Evolutionary conservation across 1,284 basidiomycete genomes (phyloP).

Genomic region (Puccinia hordei): DNA sequence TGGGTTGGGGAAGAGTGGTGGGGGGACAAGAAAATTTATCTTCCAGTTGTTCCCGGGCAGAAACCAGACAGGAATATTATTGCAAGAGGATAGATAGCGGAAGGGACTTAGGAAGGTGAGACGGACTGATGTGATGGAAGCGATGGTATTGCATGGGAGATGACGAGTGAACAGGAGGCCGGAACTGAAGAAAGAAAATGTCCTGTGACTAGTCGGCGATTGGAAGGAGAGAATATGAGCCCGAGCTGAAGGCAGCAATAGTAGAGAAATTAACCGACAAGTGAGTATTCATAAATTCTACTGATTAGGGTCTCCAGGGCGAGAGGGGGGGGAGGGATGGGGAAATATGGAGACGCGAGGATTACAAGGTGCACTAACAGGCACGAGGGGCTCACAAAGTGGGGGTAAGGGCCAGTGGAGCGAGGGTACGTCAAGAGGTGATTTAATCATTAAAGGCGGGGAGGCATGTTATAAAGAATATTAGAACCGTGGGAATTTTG

Average conservation of each 20-base stretch:
- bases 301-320: neutral
- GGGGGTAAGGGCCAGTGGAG: constrained; percentile 21
- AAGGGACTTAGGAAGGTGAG: neutral
- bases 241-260: constrained; percentile 13
- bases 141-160: constrained; percentile 26
- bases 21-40: neutral
- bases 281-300: neutral
- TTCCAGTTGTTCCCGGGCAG: neutral
- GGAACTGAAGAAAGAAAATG: neutral
- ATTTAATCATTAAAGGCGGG: neutral
- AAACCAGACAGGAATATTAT: constrained; percentile 8
- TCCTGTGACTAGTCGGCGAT: constrained; percentile 34
- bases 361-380: neutral
- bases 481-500: constrained; percentile 3
- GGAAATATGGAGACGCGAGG: neutral
- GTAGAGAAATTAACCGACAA: constrained; percentile 10
- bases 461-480: neutral
- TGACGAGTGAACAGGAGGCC: constrained; percentile 15
- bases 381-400: constrained; percentile 12
- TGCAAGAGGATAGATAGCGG: constrained; percentile 1
- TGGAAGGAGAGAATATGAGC: constrained; percentile 28
- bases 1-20: neutral
- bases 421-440: neutral
- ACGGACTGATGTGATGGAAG: constrained; percentile 21
- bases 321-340: neutral